Percentiles rank a stretch among this genome's conserved stretches.
phyloP scores from a whole-genome alignment of 1,139 yeast genomes.

The Geotrichum phurueaensis region DNA sequence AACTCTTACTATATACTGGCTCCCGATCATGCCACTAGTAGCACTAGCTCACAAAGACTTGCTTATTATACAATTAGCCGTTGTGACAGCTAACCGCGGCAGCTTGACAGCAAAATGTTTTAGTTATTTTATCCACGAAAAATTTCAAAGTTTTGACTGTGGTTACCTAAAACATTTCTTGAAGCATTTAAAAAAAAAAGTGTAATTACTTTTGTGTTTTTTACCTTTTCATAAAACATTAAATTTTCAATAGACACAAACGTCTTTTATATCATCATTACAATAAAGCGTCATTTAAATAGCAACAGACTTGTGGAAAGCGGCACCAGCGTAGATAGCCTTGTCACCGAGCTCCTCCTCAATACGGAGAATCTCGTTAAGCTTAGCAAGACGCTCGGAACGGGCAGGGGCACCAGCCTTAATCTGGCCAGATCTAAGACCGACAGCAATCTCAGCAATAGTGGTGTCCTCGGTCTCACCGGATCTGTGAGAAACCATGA shows the following conservation, averaged over 20 bases:
- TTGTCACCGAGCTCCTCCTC: slow-evolving; percentile 96
- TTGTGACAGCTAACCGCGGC: no score
- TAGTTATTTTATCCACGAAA: no score
- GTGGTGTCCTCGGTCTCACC: slow-evolving; percentile 98
- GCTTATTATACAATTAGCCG: no score
- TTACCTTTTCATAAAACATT: not conserved
- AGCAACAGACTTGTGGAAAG: slow-evolving; percentile 52
- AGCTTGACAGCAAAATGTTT: no score
- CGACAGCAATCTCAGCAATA: slow-evolving; percentile 94
- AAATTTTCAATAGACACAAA: not conserved
- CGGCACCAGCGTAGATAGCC: slow-evolving; percentile 88
- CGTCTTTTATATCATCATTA: not conserved
- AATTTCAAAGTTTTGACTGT: no score
- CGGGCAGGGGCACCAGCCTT: slow-evolving; percentile 99
- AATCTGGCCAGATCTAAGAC: slow-evolving; percentile 95
- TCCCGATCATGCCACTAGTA: no score
- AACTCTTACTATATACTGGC: no score
- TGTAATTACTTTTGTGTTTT: not conserved
- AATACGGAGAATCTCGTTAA: slow-evolving; percentile 85
- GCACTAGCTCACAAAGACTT: no score
- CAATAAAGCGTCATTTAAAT: slow-evolving; percentile 17
- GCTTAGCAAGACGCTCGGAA: slow-evolving; percentile 97
- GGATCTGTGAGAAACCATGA: slow-evolving; percentile 95
- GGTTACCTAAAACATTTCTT: no score
- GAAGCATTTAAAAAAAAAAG: no score